Conservation (phyloP, 2,329 filamentous ascomycete species). For the Colletotrichum shisoi region DNA sequence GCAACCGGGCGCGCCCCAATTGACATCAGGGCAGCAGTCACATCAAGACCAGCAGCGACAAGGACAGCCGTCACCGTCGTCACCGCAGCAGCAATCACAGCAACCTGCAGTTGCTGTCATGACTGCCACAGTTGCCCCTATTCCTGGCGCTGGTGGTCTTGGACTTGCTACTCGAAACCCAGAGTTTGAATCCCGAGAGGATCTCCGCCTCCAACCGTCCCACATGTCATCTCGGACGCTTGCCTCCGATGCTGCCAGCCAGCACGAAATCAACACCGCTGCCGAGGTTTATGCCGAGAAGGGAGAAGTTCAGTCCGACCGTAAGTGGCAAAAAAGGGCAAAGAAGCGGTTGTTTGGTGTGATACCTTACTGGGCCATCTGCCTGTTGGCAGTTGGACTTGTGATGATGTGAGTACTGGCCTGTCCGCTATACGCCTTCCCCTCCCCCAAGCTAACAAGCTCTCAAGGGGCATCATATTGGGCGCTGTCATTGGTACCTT, state of each 20-base stretch:
- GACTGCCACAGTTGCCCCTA: slow-evolving; percentile 42
- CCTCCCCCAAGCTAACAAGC: background rate
- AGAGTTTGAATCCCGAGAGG: slow-evolving; percentile 67
- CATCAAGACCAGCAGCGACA: slow-evolving; percentile 32
- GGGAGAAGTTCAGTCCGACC: slow-evolving; percentile 47
- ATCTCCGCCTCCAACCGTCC: slow-evolving; percentile 60
- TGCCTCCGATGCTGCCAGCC: slow-evolving; percentile 57
- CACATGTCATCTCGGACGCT: slow-evolving; percentile 63
- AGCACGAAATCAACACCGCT: slow-evolving; percentile 63
- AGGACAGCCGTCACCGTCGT: slow-evolving; percentile 22
- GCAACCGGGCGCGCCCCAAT: slow-evolving; percentile 32
- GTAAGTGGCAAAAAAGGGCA: slow-evolving; percentile 60
- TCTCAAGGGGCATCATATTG: slow-evolving; percentile 56
- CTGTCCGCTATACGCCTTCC: too few species aligned
- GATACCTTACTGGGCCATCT: slow-evolving; percentile 69
- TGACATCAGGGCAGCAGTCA: slow-evolving; percentile 11
- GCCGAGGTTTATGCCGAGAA: slow-evolving; percentile 59
- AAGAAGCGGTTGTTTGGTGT: slow-evolving; percentile 65
- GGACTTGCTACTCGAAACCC: slow-evolving; percentile 68
- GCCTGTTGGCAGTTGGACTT: slow-evolving; percentile 57
- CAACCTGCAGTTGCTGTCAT: slow-evolving; percentile 27
- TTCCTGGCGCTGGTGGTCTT: slow-evolving; percentile 67
- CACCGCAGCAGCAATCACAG: slow-evolving; percentile 27
- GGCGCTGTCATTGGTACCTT: slow-evolving; percentile 65
- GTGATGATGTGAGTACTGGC: slow-evolving; percentile 53